A percentile compares a stretch with the other conserved stretches of the same genome.
phyloP scores from a whole-genome alignment of 2,329 filamentous ascomycete species.

The Stagonosporopsis vannaccii region DNA sequence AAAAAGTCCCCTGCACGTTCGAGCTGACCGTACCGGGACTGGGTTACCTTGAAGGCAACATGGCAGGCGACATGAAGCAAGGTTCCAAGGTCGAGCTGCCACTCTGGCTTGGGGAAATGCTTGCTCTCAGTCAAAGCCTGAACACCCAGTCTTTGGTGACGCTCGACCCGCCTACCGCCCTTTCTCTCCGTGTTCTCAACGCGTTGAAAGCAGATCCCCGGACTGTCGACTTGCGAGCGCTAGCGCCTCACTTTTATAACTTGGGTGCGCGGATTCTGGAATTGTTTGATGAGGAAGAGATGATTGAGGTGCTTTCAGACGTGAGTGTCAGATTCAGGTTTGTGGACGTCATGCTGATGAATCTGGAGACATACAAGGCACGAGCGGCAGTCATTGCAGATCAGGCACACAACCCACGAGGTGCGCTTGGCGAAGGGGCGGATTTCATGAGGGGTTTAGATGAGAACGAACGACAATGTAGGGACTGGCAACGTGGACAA shows the following conservation, averaged over 20 bases:
- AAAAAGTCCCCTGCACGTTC: conserved; percentile 97
- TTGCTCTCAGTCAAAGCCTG: conserved; percentile 66
- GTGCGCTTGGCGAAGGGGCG: conserved; percentile 69
- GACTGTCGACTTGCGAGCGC: conserved; percentile 81
- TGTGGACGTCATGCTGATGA: conserved; percentile 2
- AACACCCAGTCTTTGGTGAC: conserved; percentile 61
- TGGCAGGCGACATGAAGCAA: conserved; percentile 74
- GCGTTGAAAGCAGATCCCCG: conserved; percentile 90
- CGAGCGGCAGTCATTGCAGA: conserved; percentile 84
- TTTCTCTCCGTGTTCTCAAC: conserved; percentile 82
- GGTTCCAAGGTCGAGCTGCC: conserved; percentile 84
- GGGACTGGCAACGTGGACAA: conserved; percentile 30
- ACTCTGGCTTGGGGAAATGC: conserved; percentile 94
- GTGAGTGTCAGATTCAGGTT: conserved; percentile 32
- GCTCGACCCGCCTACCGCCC: conserved; percentile 79
- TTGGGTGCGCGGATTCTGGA: conserved; percentile 87
- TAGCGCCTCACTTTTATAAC: conserved; percentile 87
- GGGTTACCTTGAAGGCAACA: conserved; percentile 87
- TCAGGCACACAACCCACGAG: conserved; percentile 84
- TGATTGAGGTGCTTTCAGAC: conserved; percentile 65
- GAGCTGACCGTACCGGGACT: conserved; percentile 87
- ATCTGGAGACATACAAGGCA: conserved; percentile 73
- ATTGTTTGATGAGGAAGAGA: conserved; percentile 87
- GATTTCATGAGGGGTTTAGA: conserved; percentile 90
- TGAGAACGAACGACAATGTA: conserved; percentile 80